Evolutionary conservation across 1,139 yeast species (phyloP), one percentile per base, ranked within the genome.

Genomic region (Candida tetrigidarum): DNA sequence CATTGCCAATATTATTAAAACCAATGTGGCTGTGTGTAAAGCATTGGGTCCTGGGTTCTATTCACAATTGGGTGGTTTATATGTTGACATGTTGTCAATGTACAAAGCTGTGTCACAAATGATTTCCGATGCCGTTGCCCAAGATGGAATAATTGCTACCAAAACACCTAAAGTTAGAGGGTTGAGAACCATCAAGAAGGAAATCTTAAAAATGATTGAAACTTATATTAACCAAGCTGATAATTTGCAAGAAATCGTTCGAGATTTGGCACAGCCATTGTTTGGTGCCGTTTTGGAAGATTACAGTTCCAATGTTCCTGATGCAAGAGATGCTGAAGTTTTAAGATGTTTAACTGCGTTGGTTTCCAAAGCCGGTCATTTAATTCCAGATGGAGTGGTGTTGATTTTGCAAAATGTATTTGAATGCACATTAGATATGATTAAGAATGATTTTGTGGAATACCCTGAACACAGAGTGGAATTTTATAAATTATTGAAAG

Each of bases 401-500:
- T 70, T 84, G 47, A 89, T 93, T 50, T 74, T 95, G 56, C 96
- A 90, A 63, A 87, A 86, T 66, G 96, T 93, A 15, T 95, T 95
- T 67, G 96, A 89, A 64, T 87, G 96, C 63, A 93, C 99, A 3
- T 79, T 93, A 64, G 88, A 85, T 57, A 95, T 93, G 98, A 93
- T 95, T 58, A 90, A 88, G 62, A 87, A 87, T 63, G 97, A 93
- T 66, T 90, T 95, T 65, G 84, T 96, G 6, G 98, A 93, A 64
- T 93, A 89, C 63, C 99, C 99, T 18, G 99, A 95, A 66, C 98
- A 93, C 71, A 83, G 99, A 61, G 96, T 92, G 46, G 98, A 92
- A 64, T 93, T 93, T 65, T 95, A 92, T 74, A 88, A 86, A 67
- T 76, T 93, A 47, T 77, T 93, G 60, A 84, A 91, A 57, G 96